These are phyloP conservation scores for Penicillium rolfsii DNA, from an alignment of 2,329 filamentous ascomycete genomes.

Conservation along the genomic window DNA sequence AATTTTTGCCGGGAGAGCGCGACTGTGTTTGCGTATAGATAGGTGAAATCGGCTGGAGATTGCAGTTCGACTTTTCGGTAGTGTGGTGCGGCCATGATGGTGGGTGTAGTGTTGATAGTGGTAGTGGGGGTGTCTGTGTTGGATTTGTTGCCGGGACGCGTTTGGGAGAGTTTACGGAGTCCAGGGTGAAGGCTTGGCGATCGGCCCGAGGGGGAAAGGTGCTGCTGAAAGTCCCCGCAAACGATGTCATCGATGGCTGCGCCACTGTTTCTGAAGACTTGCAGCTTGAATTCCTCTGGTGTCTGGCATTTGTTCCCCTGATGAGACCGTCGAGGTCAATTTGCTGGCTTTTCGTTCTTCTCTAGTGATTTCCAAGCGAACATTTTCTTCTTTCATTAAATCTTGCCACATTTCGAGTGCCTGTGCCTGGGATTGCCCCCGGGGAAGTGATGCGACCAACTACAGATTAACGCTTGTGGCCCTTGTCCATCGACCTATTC, in stretches of 20 bases:
- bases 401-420: background rate
- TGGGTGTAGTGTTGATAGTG: conserved; percentile 10
- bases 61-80: conserved; percentile 57
- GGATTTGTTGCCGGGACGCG: conserved; percentile 15
- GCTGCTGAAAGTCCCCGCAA: conserved; percentile 18
- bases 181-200: conserved; percentile 19
- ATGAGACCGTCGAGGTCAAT: background rate
- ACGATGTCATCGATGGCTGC: conserved; percentile 30
- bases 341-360: background rate
- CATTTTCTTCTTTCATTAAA: background rate
- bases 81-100: conserved; percentile 39
- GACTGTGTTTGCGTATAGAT: conserved; percentile 52
- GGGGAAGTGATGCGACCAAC: conserved; percentile 11
- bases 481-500: conserved; percentile 5
- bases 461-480: conserved; percentile 15
- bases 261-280: background rate
- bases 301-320: background rate
- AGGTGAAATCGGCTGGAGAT: conserved; percentile 53
- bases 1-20: conserved; percentile 52
- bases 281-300: background rate
- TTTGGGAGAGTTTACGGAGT: background rate
- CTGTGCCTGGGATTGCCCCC: background rate
- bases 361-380: background rate
- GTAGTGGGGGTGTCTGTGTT: conserved; percentile 13
- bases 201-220: conserved; percentile 6